Percentiles rank a stretch among this genome's conserved stretches.
These are phyloP conservation scores for Alternaria viburni DNA, from an alignment of 2,329 filamentous ascomycete genomes.

Conservation along the genomic window DNA sequence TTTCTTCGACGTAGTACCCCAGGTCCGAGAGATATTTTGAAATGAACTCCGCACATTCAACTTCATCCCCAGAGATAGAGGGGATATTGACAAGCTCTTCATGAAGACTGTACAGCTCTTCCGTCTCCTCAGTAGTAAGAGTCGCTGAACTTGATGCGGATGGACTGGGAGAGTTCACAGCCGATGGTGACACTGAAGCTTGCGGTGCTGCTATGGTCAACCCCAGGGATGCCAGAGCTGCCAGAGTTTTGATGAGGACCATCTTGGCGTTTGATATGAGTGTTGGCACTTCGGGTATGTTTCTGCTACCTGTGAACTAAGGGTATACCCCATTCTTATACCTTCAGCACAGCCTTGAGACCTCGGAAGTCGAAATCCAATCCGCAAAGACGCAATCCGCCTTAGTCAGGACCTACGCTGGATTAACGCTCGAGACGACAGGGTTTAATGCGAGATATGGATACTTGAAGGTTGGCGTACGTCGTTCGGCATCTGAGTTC, in stretches of 20 bases:
- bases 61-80: conserved; percentile 63
- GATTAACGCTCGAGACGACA: background rate
- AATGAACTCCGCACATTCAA: conserved; percentile 70
- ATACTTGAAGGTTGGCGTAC: conserved; percentile 6
- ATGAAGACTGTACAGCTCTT: conserved; percentile 33
- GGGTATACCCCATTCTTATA: background rate
- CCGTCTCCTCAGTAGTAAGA: conserved; percentile 21
- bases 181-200: conserved; percentile 2
- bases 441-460: background rate
- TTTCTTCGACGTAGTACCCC: conserved; percentile 57
- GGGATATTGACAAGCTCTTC: conserved; percentile 34
- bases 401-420: background rate
- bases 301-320: background rate
- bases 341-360: too few species aligned
- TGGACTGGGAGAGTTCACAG: conserved; percentile 5
- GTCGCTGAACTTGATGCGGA: background rate
- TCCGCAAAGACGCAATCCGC: background rate
- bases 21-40: conserved; percentile 66
- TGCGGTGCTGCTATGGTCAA: conserved; percentile 10
- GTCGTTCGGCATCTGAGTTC: background rate
- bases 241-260: background rate
- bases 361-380: background rate
- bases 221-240: background rate
- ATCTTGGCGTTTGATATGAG: background rate
- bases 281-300: background rate